Evolutionary conservation across 2,329 filamentous ascomycete genomes (phyloP).

Genomic region (Cercospora sesami): DNA sequence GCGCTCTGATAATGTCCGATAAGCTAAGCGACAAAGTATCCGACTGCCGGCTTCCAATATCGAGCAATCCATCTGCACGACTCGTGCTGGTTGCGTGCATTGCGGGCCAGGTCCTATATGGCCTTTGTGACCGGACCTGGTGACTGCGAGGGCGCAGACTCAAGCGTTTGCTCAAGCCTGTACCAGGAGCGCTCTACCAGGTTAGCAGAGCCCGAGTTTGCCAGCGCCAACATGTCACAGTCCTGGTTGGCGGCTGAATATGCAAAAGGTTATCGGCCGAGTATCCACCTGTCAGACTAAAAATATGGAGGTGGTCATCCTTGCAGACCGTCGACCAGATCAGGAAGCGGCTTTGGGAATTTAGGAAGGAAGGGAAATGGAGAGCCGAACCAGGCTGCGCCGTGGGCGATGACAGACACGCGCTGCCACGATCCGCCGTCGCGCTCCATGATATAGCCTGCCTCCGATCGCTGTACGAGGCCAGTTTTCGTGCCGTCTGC

Average conservation of each 20-base stretch:
- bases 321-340: constrained; percentile 5
- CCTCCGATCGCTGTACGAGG: background rate
- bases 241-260: background rate
- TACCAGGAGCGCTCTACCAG: background rate
- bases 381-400: constrained; percentile 12
- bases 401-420: constrained; percentile 1
- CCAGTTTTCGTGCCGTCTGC: background rate
- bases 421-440: background rate
- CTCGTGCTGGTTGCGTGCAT: background rate
- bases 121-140: background rate
- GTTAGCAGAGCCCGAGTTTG: background rate
- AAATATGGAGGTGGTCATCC: constrained; percentile 11
- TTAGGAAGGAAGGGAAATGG: constrained; percentile 7
- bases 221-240: background rate
- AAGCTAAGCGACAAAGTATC: background rate
- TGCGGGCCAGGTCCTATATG: background rate
- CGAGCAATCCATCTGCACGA: background rate
- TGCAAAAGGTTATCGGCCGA: background rate
- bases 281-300: background rate
- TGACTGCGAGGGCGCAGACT: background rate
- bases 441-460: constrained; percentile 1
- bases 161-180: background rate
- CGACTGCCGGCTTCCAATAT: background rate
- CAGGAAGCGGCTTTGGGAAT: constrained; percentile 3
- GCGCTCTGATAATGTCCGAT: background rate